Evolutionary conservation across 2,329 filamentous ascomycete species (phyloP), one percentile per base, ranked within the genome.

Genomic region (Trichophyton rubrum): DNA sequence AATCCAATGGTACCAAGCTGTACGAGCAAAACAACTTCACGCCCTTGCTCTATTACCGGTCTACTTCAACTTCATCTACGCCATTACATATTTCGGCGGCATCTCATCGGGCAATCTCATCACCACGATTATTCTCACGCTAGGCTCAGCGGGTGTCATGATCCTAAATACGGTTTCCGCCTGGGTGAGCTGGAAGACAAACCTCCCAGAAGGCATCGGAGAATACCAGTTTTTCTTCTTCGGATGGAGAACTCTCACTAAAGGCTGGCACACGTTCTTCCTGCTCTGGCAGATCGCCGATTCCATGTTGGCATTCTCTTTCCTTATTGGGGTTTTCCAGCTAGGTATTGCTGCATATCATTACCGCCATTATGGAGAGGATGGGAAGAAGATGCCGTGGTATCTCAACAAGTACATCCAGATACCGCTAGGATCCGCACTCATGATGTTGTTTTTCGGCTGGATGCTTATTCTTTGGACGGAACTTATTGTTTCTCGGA

Each of bases 221-320:
- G 45, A 38, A 45, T 60, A 60, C 35, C 59, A 51, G 35, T 60
- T 60, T 30, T 60, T 60, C 59, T 60, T 60, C 49, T 60, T 60
- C 33, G 59, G 59, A 35, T 60, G 59, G 59, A 33, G 59, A 43
- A 60, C 59, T 24, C 49, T 60, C 15, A 56, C 15, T 15, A 22
- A 22, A 43, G 59, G 59, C 20, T 60, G 59, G 59, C 51, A 60
- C 27, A 60, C 35, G 30, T 56, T 60, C 51, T 38, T 60, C 35
- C 38, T 60, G 20, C 27, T 60, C 17, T 60, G 59, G 59, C 59
- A 60, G 35, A 60, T 60, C 24, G n/a, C 8, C 11, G 59, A 60
- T 33, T 53, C 59, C 7, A 24, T 60, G 17, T 22, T 56, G n/a
- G 59, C 49, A 4, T 30, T 60, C 20, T 49, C 43, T 11, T 47